A percentile compares a stretch with the other conserved stretches of the same genome.
Conservation (phyloP, 768 basidiomycete genomes). For the Amanita pseudoporphyria region DNA sequence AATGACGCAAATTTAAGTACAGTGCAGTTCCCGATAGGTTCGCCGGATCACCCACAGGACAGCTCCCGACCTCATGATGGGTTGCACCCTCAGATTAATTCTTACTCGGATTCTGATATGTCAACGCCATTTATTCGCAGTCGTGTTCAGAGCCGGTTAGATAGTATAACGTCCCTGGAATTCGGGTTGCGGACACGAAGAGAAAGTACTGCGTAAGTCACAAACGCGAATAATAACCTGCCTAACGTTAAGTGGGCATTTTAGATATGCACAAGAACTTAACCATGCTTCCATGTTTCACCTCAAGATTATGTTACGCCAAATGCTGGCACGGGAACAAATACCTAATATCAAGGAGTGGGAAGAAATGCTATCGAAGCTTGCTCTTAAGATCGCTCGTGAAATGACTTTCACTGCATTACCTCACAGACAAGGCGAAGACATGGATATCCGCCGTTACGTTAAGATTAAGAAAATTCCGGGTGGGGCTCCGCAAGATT, state of each 20-base stretch:
- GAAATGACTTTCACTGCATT: conserved; percentile 70
- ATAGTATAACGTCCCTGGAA: conserved; percentile 44
- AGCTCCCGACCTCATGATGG: conserved; percentile 42
- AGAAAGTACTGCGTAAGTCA: conserved; percentile 80
- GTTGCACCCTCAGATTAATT: conserved; percentile 55
- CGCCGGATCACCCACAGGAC: conserved; percentile 58
- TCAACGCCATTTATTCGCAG: conserved; percentile 78
- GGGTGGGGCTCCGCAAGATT: conserved; percentile 84
- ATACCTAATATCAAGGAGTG: conserved; percentile 82
- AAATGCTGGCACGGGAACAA: conserved; percentile 76
- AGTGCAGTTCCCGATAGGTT: conserved; percentile 73
- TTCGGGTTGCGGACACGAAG: conserved; percentile 80
- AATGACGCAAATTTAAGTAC: conserved; percentile 50
- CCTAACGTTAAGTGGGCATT: conserved; percentile 5
- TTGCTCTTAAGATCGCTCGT: conserved; percentile 80
- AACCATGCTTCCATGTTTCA: conserved; percentile 84
- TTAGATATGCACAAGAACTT: conserved; percentile 74
- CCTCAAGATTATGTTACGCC: conserved; percentile 82
- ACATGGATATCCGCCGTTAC: conserved; percentile 91
- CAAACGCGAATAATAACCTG: conserved; percentile 2
- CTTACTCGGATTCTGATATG: conserved; percentile 64
- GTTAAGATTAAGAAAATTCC: conserved; percentile 99
- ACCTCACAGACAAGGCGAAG: conserved; percentile 73
- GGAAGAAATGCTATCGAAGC: conserved; percentile 74
- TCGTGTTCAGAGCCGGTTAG: conserved; percentile 72